Percentiles rank a stretch among this genome's conserved stretches.
Evolutionary conservation across 306 rosid genomes (phyloP).

Genomic region (Rubus parviflorus): DNA sequence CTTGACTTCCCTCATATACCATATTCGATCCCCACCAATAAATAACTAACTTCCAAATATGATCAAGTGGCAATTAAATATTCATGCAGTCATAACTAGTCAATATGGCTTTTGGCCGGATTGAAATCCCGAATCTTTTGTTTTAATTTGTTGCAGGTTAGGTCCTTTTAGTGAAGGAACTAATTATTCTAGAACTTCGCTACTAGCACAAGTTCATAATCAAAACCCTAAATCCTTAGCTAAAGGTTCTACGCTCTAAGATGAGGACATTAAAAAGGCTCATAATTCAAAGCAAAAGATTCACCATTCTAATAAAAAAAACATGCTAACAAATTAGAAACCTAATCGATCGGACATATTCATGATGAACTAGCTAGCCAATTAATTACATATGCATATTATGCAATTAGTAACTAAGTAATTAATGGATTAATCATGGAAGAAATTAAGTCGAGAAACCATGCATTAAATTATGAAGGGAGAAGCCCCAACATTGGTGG

Average conservation of each 20-base stretch:
- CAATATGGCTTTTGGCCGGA: too few species aligned
- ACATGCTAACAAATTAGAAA: too few species aligned
- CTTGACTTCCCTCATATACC: neutral
- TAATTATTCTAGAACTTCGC: neutral
- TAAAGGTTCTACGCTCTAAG: too few species aligned
- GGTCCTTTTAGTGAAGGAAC: neutral
- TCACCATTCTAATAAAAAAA: too few species aligned
- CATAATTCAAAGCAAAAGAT: too few species aligned
- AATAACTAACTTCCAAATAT: neutral
- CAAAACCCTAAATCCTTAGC: neutral
- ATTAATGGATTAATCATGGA: constrained; percentile 3
- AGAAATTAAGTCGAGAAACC: constrained; percentile 3
- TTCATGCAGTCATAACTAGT: too few species aligned
- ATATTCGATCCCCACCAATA: neutral
- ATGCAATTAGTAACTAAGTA: neutral
- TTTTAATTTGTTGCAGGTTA: neutral
- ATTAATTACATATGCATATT: neutral
- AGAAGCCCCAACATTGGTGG: constrained; percentile 33
- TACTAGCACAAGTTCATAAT: neutral
- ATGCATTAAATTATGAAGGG: constrained; percentile 32
- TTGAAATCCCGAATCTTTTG: neutral
- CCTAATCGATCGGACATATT: neutral
- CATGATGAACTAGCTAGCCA: neutral
- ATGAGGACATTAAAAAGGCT: too few species aligned
- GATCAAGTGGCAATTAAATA: neutral